These are phyloP conservation scores for Solanum pimpinellifolium DNA, from an alignment of 257 asterid genomes.

Conservation along the genomic window DNA sequence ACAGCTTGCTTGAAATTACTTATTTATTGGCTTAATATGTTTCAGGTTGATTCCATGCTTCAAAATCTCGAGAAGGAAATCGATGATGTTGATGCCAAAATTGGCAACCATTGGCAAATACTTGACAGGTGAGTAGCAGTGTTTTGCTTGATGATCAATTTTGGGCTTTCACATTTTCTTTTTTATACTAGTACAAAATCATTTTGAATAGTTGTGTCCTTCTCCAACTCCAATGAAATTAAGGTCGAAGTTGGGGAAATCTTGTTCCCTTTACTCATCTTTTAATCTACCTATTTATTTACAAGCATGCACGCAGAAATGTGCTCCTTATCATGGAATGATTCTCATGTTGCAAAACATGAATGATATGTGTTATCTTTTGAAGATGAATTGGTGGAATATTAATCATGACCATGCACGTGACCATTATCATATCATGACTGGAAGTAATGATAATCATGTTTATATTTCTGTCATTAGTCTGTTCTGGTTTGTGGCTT, in stretches of 20 bases:
- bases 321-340: background rate
- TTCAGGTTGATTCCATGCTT: constrained; percentile 93
- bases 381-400: background rate
- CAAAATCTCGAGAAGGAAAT: constrained; percentile 95
- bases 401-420: background rate
- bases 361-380: background rate
- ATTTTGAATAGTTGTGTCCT: background rate
- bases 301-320: background rate
- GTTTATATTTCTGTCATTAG: background rate
- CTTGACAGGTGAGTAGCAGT: constrained; percentile 65
- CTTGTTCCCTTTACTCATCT: background rate
- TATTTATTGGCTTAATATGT: constrained; percentile 8
- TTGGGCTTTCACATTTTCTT: background rate
- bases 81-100: constrained; percentile 89
- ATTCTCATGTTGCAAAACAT: background rate
- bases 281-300: background rate
- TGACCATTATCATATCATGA: background rate
- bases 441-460: background rate
- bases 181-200: background rate
- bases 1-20: background rate
- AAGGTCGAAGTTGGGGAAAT: background rate
- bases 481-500: background rate
- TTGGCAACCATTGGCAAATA: constrained; percentile 83
- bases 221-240: background rate
- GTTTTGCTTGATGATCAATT: background rate